These are phyloP conservation scores for Saturnispora hagleri DNA, from an alignment of 805 yeast species.

Conservation along the genomic window DNA sequence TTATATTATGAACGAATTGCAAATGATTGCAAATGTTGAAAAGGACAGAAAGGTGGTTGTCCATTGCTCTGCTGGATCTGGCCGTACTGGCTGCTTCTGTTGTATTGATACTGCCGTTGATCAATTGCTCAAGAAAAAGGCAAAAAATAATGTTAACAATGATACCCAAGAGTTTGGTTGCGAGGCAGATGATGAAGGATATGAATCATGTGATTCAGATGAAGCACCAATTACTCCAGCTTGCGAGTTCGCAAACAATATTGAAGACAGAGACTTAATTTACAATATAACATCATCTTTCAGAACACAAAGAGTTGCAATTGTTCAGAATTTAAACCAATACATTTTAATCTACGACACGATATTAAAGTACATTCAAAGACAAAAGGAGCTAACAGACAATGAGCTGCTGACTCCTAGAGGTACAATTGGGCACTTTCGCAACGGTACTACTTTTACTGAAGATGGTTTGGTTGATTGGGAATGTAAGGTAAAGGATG, in stretches of 20 bases:
- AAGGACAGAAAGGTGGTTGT: conserved; percentile 46
- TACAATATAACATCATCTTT: conserved; percentile 38
- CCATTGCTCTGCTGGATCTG: conserved; percentile 97
- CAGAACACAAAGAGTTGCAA: conserved; percentile 44
- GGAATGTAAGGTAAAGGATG: conserved; percentile 7
- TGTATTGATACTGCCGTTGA: conserved; percentile 56
- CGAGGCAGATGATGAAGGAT: conserved; percentile 9
- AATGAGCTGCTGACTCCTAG: background rate
- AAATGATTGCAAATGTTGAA: conserved; percentile 3
- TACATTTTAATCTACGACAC: conserved; percentile 43
- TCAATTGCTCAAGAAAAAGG: conserved; percentile 15
- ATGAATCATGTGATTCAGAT: background rate
- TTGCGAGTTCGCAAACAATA: conserved; percentile 1
- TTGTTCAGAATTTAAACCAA: conserved; percentile 52
- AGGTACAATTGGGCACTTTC: background rate
- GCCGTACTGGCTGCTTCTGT: conserved; percentile 87
- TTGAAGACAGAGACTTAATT: conserved; percentile 31
- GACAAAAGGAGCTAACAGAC: conserved; percentile 7
- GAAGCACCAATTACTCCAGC: conserved; percentile 5
- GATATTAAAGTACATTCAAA: conserved; percentile 22
- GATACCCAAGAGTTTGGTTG: background rate
- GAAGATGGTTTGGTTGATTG: conserved; percentile 13
- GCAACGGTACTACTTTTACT: conserved; percentile 2
- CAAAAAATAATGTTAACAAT: conserved; percentile 6
- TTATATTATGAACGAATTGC: conserved; percentile 14